Conservation (phyloP, 2,329 filamentous ascomycete genomes). For the Drechslerella stenobrocha region DNA sequence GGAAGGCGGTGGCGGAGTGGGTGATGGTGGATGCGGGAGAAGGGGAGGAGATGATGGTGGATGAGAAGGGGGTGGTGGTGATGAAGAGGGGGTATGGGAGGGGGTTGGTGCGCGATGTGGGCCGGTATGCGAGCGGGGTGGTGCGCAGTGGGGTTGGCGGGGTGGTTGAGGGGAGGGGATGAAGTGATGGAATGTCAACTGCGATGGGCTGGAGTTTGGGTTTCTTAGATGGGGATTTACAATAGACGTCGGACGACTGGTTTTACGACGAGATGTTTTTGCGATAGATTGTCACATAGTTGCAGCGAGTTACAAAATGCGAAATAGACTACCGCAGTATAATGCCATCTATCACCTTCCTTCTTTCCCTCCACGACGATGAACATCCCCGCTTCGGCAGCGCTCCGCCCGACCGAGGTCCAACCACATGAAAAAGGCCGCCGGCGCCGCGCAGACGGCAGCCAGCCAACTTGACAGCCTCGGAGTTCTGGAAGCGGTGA, state of each 20-base stretch:
- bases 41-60: background rate
- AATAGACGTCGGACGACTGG: no score
- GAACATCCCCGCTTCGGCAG: slow-evolving; percentile 25
- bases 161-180: slow-evolving; percentile 41
- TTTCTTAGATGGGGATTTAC: no score
- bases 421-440: slow-evolving; percentile 45
- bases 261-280: no score
- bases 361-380: no score
- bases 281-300: no score
- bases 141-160: slow-evolving; percentile 38
- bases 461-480: slow-evolving; percentile 1
- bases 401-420: slow-evolving; percentile 49
- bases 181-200: slow-evolving; percentile 7
- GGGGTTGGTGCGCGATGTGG: slow-evolving; percentile 28
- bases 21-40: slow-evolving; percentile 36
- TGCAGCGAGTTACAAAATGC: no score
- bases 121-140: slow-evolving; percentile 33
- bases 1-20: slow-evolving; percentile 43
- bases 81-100: slow-evolving; percentile 29
- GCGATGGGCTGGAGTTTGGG: slow-evolving; percentile 13
- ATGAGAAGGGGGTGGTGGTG: slow-evolving; percentile 9
- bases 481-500: slow-evolving; percentile 1
- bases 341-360: no score
- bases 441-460: background rate
- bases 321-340: no score